Evolutionary conservation across 2,329 filamentous ascomycete genomes (phyloP), one percentile per base, ranked within the genome.

Genomic region (Beauveria varroae): DNA sequence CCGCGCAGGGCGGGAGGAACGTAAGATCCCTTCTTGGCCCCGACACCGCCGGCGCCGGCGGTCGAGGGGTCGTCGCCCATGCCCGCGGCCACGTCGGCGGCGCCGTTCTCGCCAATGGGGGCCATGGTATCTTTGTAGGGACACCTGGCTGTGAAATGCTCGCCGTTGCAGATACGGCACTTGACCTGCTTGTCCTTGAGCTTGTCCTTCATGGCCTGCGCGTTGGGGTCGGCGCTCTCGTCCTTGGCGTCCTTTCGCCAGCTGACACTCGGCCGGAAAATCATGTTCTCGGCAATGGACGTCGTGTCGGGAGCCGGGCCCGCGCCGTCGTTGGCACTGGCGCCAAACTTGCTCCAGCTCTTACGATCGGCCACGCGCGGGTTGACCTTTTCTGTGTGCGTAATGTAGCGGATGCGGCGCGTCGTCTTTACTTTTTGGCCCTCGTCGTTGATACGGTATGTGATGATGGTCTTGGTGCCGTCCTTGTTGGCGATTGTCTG

Each of bases 81-180:
- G 61, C 80, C 82, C 54, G 81, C 81, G 40, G 80, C 83, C 30
- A 79, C 77, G 65, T 87, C 85, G 64, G 76, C 81, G 37, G 73
- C 72, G 52, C 73, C 74, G 61, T 77, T 79, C 74, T 86, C 85
- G 67, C 87, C 86, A 64, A 93, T 86, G 43, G 90, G 95, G 41
- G 93, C 92, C 92, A 99, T 97, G 70, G 93, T 99, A 75, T 98
- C 95, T 83, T 98, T 99, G 88, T 96, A 99, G 41, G 95, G 95
- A 86, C 95, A 99, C 76, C 95, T 89, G 68, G 93, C 93, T 47
- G 95, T 99, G 83, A 98, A 99, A 86, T 99, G 95, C 82, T 99
- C 95, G 74, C 93, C 95, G 74, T 88, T 90, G 81, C 95, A 99
- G 75, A 99, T 98, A 84, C 95, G 90, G 79, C 95, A 99, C 85